These are phyloP conservation scores for Metschnikowia gelsemii DNA, from an alignment of 805 yeast species.

Conservation along the genomic window DNA sequence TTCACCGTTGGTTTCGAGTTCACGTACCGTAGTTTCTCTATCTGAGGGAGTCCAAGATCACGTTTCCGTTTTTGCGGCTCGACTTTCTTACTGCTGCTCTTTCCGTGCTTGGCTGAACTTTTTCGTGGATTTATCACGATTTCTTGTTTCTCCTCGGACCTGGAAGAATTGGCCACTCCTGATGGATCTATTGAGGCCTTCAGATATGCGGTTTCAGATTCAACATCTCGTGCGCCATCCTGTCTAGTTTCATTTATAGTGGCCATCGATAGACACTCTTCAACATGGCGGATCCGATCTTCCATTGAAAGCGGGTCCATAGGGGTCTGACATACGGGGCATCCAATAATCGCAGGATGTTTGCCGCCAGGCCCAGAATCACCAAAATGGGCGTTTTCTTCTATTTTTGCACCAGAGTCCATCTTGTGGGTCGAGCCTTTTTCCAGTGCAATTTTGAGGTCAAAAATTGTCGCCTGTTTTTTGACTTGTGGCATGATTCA, in stretches of 20 bases:
- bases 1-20: conserved; percentile 12
- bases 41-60: conserved; percentile 13
- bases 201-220: neutral
- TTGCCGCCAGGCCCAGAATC: neutral
- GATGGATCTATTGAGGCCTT: conserved; percentile 26
- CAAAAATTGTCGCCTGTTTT: conserved; percentile 5
- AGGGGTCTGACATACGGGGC: conserved; percentile 53
- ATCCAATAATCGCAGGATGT: conserved; percentile 18
- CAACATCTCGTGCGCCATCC: neutral
- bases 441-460: too few species aligned
- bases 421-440: too few species aligned
- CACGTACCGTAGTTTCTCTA: conserved; percentile 13
- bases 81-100: neutral
- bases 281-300: conserved; percentile 54
- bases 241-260: conserved; percentile 28
- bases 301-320: conserved; percentile 40
- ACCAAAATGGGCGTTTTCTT: neutral
- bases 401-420: too few species aligned
- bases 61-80: conserved; percentile 5
- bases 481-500: conserved; percentile 2
- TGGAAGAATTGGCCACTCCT: conserved; percentile 5
- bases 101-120: too few species aligned
- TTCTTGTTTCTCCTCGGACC: conserved; percentile 16
- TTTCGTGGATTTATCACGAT: conserved; percentile 3
- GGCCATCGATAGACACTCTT: conserved; percentile 44